These are phyloP conservation scores for Aspergillus luchuensis DNA, from an alignment of 2,329 filamentous ascomycete genomes.

Conservation along the genomic window DNA sequence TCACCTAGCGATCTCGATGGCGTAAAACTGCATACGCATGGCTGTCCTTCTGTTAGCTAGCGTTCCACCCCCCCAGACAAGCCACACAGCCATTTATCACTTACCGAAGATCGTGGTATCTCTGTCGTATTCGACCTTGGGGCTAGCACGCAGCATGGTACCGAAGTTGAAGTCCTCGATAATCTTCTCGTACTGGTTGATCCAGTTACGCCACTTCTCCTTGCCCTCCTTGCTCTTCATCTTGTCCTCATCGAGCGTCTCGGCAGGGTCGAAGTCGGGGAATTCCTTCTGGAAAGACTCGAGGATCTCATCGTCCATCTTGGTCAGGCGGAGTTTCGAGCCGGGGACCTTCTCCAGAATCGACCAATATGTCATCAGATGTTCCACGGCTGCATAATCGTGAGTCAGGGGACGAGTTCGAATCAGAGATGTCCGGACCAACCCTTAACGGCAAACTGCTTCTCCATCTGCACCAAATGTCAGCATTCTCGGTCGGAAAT, in stretches of 20 bases:
- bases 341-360: conserved; percentile 90
- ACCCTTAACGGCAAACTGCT: conserved; percentile 98
- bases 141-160: conserved; percentile 79
- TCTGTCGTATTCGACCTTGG: conserved; percentile 82
- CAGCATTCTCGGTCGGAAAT: conserved; percentile 23
- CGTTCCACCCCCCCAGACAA: background rate
- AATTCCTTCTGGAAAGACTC: conserved; percentile 85
- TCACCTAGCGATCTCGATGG: conserved; percentile 71
- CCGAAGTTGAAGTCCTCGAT: conserved; percentile 99
- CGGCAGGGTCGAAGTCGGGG: conserved; percentile 85
- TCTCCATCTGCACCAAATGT: conserved; percentile 73
- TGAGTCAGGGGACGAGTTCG: conserved; percentile 12
- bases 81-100: conserved; percentile 24
- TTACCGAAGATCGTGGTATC: conserved; percentile 89
- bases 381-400: conserved; percentile 70
- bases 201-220: conserved; percentile 91
- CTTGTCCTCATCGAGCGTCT: conserved; percentile 80
- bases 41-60: conserved; percentile 38
- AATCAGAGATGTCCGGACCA: conserved; percentile 14
- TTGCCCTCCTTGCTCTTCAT: conserved; percentile 99
- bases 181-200: conserved; percentile 90
- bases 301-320: conserved; percentile 92
- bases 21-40: conserved; percentile 82
- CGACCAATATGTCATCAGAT: conserved; percentile 95
- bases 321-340: conserved; percentile 86